Evolutionary conservation across 1,139 yeast species (phyloP).

Genomic region (Kodamaea fungicola): DNA sequence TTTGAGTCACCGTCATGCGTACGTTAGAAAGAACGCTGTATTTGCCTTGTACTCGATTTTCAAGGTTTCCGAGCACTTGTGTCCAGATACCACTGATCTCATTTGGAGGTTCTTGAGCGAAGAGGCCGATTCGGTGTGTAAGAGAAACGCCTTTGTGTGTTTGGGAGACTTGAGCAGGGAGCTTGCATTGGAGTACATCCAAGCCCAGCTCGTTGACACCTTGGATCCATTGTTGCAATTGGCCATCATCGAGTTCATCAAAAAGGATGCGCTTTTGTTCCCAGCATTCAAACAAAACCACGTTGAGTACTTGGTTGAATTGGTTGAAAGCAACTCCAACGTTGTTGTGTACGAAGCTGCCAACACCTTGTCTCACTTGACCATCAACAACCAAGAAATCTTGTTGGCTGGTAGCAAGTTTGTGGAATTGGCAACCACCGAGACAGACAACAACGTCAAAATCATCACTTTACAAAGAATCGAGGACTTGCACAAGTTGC

Average conservation of each 20-base stretch:
- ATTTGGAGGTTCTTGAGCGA: conserved; percentile 68
- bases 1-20: conserved; percentile 94
- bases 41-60: conserved; percentile 84
- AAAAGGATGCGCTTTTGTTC: conserved; percentile 68
- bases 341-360: conserved; percentile 93
- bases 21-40: conserved; percentile 95
- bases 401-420: conserved; percentile 78
- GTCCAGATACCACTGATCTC: conserved; percentile 93
- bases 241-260: conserved; percentile 86
- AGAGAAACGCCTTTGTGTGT: conserved; percentile 92
- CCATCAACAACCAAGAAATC: conserved; percentile 65
- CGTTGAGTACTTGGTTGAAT: conserved; percentile 65
- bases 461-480: conserved; percentile 87
- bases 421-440: conserved; percentile 85
- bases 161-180: conserved; percentile 81
- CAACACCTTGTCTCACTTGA: conserved; percentile 70
- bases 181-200: conserved; percentile 78
- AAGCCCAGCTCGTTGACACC: conserved; percentile 59
- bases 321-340: conserved; percentile 66
- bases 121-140: conserved; percentile 92
- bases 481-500: conserved; percentile 64
- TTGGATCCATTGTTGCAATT: conserved; percentile 84
- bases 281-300: conserved; percentile 70
- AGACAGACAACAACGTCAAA: conserved; percentile 90
- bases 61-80: conserved; percentile 77